Base-by-base conservation (phyloP, 345 rosid species). In the Eucalyptus cloeziana region DNA sequence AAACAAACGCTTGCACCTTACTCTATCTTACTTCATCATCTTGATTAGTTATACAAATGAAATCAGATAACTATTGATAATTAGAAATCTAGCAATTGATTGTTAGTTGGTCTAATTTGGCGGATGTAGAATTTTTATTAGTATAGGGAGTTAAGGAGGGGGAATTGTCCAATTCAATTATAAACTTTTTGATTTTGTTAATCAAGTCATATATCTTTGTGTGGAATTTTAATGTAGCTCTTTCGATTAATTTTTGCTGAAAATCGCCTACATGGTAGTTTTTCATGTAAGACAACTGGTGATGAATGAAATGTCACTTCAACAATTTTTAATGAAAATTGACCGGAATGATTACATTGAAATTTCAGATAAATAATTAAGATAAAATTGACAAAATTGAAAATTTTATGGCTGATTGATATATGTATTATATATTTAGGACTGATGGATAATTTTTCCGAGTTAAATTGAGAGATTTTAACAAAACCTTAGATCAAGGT, bases 331-430 rank as follows among this genome's bases (percentile, higher is more conserved):
- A 10, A 19, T 8, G 24, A 69, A 69, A 69, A 69, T 69, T 69
- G 80, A 69, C 0, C 0, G 2, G 0, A 33, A 69, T 9, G 24
- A 69, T 33, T 69, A 69, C 13, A 33, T 33, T 69, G 2, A 0
- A 33, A 33, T 69, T 4, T 69, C 40, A 4, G 0, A 10, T 37
- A 69, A 69, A 33, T 16, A 69, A 4, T 31, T 9, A 33, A 8
- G 13, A 69, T 4, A 15, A 9, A 17, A 69, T 69, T 31, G 7
- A 62, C 33, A 60, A 24, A 60, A 27, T 62, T 62, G 2, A 62
- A 62, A 62, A 24, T 0, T 27, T 62, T 62, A 12, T 12, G 16
- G 30, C 0, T 3, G 4, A 62, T 62, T 62, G 4, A 5, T 13
- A 69, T 69, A 8, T 8, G 4, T 8, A 33, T 10, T 8, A 69